phyloP scores from a whole-genome alignment of 345 rosid species.

The Geranium rotundifolium region DNA sequence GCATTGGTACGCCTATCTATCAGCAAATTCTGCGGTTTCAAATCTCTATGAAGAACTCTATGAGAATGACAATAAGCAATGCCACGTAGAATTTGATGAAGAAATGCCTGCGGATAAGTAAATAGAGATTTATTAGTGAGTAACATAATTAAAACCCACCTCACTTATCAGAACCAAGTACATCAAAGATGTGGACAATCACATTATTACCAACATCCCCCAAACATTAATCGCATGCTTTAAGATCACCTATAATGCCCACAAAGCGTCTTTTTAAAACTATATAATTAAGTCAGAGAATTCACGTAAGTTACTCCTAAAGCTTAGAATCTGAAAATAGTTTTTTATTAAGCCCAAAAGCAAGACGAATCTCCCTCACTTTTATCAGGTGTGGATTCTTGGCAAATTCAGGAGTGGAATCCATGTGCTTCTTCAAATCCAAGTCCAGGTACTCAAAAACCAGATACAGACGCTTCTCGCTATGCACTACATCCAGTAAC shows the following conservation, averaged over 20 bases:
- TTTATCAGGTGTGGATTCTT: constrained; percentile 69
- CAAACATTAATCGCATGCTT: too few species aligned
- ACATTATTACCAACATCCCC: too few species aligned
- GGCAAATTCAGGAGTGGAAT: constrained; percentile 78
- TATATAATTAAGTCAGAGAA: too few species aligned
- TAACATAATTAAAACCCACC: constrained; percentile 3
- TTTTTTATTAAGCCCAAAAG: too few species aligned
- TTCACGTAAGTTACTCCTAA: too few species aligned
- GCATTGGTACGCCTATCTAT: constrained; percentile 86
- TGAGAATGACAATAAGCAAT: constrained; percentile 98
- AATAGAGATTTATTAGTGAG: constrained; percentile 3
- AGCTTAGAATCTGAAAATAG: too few species aligned
- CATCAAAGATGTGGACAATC: too few species aligned
- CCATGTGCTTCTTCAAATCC: constrained; percentile 99
- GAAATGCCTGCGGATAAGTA: constrained; percentile 53
- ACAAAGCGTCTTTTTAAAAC: too few species aligned
- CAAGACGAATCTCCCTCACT: constrained; percentile 29
- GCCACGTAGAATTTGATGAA: constrained; percentile 91
- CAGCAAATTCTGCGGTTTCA: constrained; percentile 92
- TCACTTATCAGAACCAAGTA: not conserved
- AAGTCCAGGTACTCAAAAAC: constrained; percentile 96
- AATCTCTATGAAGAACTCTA: constrained; percentile 96
- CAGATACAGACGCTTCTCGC: constrained; percentile 84
- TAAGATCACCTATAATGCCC: too few species aligned
- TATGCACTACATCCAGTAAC: constrained; percentile 97